Conservation (phyloP, 177 flowering plant species). For the Vitis hybrid region DNA sequence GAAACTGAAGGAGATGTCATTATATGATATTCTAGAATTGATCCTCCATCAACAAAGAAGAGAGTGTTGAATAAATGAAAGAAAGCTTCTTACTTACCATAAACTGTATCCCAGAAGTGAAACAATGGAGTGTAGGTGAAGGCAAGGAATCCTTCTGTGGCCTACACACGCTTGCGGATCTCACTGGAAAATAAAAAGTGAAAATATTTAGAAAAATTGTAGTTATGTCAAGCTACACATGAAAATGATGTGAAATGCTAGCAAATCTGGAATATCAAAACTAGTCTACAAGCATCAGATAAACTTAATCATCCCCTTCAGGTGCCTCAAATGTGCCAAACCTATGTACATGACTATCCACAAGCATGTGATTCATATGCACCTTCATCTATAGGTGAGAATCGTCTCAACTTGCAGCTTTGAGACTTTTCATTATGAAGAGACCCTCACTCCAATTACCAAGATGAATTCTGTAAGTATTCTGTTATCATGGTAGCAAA, state of each 20-base stretch:
- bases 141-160: neutral
- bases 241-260: neutral
- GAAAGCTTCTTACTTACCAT: neutral
- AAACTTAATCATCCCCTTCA: neutral
- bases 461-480: too few relatives aligned
- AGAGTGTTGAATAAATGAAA: neutral
- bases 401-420: too few relatives aligned
- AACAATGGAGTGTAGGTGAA: neutral
- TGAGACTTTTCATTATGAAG: too few relatives aligned
- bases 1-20: neutral
- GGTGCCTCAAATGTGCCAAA: too few relatives aligned
- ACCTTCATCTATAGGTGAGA: too few relatives aligned
- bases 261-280: neutral
- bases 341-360: too few relatives aligned
- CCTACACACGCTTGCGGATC: neutral
- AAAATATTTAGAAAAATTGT: neutral
- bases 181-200: conserved; percentile 1
- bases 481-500: too few relatives aligned
- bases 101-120: neutral
- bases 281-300: neutral
- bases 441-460: too few relatives aligned
- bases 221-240: neutral
- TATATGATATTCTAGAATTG: neutral
- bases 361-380: too few relatives aligned
- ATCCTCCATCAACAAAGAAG: neutral